Percentiles rank a stretch among this genome's conserved stretches.
Evolutionary conservation across 768 basidiomycete genomes (phyloP).

Genomic region (Suillus americanus): DNA sequence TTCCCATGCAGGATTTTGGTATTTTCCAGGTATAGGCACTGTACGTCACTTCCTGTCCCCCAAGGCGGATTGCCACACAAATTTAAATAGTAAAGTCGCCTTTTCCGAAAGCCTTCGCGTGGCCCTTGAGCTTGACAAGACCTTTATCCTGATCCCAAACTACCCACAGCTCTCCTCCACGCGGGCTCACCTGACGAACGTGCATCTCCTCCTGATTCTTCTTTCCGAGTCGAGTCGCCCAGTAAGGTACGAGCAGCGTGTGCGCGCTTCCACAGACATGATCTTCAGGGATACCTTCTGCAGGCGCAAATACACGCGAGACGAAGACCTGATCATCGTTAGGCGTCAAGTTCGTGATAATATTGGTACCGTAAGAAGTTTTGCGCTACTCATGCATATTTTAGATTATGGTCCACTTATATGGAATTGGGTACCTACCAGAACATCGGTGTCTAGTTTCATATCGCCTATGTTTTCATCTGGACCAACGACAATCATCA

Average conservation of each 20-base stretch:
- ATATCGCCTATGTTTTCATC: conserved; percentile 35
- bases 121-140: conserved; percentile 36
- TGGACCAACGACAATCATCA: conserved; percentile 44
- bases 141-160: conserved; percentile 35
- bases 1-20: too few species aligned
- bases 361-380: conserved; percentile 24
- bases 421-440: conserved; percentile 28
- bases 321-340: conserved; percentile 38
- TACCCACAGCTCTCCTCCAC: conserved; percentile 47
- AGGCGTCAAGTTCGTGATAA: conserved; percentile 39
- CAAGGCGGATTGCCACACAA: background rate
- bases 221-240: conserved; percentile 33
- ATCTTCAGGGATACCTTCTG: conserved; percentile 39
- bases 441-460: conserved; percentile 29
- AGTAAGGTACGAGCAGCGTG: conserved; percentile 48
- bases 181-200: conserved; percentile 52
- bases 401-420: conserved; percentile 21
- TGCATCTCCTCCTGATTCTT: conserved; percentile 24
- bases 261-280: conserved; percentile 57
- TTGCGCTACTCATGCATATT: background rate
- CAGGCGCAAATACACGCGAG: conserved; percentile 52
- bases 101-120: conserved; percentile 19
- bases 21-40: too few species aligned
- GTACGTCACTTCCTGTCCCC: background rate
- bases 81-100: conserved; percentile 3